Conservation (phyloP, 176 grass and related monocot species). For the Lolium perenne region DNA sequence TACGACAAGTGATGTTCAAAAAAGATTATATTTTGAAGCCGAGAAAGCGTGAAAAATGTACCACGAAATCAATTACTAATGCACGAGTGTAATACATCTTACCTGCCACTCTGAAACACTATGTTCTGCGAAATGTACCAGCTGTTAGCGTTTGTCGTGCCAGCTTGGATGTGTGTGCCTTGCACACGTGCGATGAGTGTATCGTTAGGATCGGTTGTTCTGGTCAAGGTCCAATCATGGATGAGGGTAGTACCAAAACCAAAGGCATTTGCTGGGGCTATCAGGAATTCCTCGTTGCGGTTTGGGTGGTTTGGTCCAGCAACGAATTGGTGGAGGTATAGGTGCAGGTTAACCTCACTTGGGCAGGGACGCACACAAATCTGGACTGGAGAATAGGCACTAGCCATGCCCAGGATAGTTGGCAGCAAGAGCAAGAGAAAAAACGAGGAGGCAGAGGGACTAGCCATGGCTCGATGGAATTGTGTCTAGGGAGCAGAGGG, state of each 20-base stretch:
- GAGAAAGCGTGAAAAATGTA: neutral
- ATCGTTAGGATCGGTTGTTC: neutral
- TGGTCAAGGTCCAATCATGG: neutral
- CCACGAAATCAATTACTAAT: neutral
- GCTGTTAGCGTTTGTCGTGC: neutral
- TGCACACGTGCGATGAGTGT: neutral
- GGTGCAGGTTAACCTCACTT: neutral
- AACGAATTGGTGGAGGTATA: slow-evolving; percentile 6
- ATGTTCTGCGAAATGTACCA: slow-evolving; percentile 24
- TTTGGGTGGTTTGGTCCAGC: neutral
- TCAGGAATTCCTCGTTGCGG: neutral
- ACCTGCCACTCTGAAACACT: neutral
- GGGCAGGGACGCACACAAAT: neutral
- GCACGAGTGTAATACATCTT: neutral
- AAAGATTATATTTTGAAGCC: neutral
- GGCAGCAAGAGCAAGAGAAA: neutral
- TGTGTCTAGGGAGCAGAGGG: neutral
- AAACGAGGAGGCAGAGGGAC: neutral
- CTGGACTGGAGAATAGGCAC: too few species aligned
- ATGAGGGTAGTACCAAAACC: neutral
- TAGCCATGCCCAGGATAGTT: neutral
- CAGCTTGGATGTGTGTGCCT: slow-evolving; percentile 9
- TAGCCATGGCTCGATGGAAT: neutral
- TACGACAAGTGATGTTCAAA: neutral
- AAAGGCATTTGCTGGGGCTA: neutral